Evolutionary conservation across 179 eudicot species (phyloP), one percentile per base, ranked within the genome.

Genomic region (Amaranthus tricolor): DNA sequence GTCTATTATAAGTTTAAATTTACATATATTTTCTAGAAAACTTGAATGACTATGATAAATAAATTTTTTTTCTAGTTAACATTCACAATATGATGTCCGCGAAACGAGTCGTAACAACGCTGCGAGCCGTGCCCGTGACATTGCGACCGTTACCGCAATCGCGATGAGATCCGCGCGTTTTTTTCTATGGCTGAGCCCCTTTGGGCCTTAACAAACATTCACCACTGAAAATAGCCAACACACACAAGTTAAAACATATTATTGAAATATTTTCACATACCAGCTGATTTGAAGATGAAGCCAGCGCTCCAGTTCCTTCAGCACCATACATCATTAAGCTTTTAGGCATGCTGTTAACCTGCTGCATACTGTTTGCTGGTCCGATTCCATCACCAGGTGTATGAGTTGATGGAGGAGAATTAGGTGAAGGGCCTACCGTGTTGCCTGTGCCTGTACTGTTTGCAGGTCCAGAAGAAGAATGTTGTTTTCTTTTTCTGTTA

Each of bases 371-470:
- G 79, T 83, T 90, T 72, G 86, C 82, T 0, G 89, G 79, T 57
- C 89, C 89, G 74, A 87, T 87, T 57, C 96, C 99, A 78, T 95
- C 98, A 70, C 98, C 99, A 73, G 97, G 93, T 21, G 99, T 95
- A 81, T 95, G 98, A 73, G 97, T 88, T 77, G 99, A 95, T 77
- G 91, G 86, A 77, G 98, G 97, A 69, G 99, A 89, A 86, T 83
- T 91, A 57, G 99, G 98, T 31, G 97, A 93, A 72, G 99, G 97
- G 57, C 93, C 97, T 52, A 83, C 96, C 9, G 99, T 95, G 77
- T 93, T 95, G 80, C 95, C 99, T 1, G 99, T 95, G 74, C 99
- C 98, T 16, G 97, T 88, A 82, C 98, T 95, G 66, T 95, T 95
- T 71, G 98, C 99, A 71, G 97, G 95, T 81, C 99, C 99, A 82